Evolutionary conservation across 2,329 filamentous ascomycete genomes (phyloP), one percentile per base, ranked within the genome.

Genomic region (Phialocephala subalpina): DNA sequence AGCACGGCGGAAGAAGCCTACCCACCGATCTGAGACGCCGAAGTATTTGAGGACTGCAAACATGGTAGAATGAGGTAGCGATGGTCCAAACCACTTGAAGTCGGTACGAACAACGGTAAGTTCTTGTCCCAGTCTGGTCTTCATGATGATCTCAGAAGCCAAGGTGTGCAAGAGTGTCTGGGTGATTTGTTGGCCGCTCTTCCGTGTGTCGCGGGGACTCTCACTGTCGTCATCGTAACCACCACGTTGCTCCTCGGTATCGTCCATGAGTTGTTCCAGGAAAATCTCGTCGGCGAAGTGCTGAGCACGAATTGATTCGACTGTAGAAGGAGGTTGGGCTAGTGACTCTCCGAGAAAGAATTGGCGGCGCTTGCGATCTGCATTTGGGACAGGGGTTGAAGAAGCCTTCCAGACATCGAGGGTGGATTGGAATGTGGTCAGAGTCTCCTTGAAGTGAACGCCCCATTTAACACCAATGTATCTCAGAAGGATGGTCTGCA

Each of bases 21-120:
- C 72, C 85, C 88, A 90, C 0, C 72, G 75, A 2, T 84, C 74
- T 0, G 86, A 83, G 3, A 91, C 80, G 0, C 87, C 87, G 53
- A 92, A 82, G 71, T 86, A 89, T 33, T 82, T 78, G 66, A 92
- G 75, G 0, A 90, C 80, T 0, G 80, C 75, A n/a, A 86, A 76
- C 20, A 91, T 82, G 0, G 87, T 88, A 33, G 82, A 76, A 70
- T 92, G 89, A 2, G 87, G 82, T 16, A 90, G 77, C 4, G 83
- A 83, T 0, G 86, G 83, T 0, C 84, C 84, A 65, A 89, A 87
- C 79, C 83, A 86, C 53, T 83, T 79, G 68, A 89, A 87, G 72
- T 88, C 86, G 0, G 85, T 86, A 14, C 85, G 82, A 45, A 89
- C 76, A 2, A 86, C 82, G 0, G 84, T 84, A 59, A 86, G 81